phyloP scores from a whole-genome alignment of 2,329 filamentous ascomycete genomes.

The Fusarium continuum region DNA sequence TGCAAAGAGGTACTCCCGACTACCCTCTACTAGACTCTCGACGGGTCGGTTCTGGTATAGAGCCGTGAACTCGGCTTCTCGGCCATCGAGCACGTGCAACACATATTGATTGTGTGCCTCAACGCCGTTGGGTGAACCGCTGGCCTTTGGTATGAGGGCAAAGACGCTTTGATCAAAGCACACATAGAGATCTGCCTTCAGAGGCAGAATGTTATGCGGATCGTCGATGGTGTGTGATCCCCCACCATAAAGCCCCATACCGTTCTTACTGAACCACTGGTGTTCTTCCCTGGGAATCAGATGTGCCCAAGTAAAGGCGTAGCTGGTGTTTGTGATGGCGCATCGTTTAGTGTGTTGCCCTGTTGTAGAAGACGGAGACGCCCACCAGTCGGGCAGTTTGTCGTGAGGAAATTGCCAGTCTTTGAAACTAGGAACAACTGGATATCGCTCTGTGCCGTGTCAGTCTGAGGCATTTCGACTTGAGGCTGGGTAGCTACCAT shows the following conservation, averaged over 20 bases:
- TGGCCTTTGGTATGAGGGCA: slow-evolving; percentile 19
- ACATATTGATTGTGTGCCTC: slow-evolving; percentile 11
- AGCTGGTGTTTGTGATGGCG: slow-evolving; percentile 32
- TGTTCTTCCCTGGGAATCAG: slow-evolving; percentile 29
- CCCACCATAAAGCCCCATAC: slow-evolving; percentile 31
- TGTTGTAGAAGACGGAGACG: not conserved
- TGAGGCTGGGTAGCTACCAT: slow-evolving; percentile 1
- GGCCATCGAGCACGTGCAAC: slow-evolving; percentile 6
- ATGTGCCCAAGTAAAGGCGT: slow-evolving; percentile 33
- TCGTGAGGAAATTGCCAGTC: slow-evolving; percentile 38
- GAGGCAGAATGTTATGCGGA: slow-evolving; percentile 26
- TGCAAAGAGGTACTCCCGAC: slow-evolving; percentile 22
- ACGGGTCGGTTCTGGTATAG: slow-evolving; percentile 22
- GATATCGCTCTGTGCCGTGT: slow-evolving; percentile 19
- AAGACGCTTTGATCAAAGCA: slow-evolving; percentile 35
- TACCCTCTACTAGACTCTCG: slow-evolving; percentile 14
- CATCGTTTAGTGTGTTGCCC: slow-evolving; percentile 13
- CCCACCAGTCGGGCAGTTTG: slow-evolving; percentile 26
- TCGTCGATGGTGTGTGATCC: slow-evolving; percentile 30
- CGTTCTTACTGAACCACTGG: slow-evolving; percentile 33
- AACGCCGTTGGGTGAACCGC: not conserved
- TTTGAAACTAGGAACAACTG: slow-evolving; percentile 26
- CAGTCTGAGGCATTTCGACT: not conserved
- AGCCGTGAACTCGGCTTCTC: slow-evolving; percentile 30
- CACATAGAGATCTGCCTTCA: slow-evolving; percentile 32